phyloP scores from a whole-genome alignment of 1,139 yeast genomes.

The Diutina mesorugosa region DNA sequence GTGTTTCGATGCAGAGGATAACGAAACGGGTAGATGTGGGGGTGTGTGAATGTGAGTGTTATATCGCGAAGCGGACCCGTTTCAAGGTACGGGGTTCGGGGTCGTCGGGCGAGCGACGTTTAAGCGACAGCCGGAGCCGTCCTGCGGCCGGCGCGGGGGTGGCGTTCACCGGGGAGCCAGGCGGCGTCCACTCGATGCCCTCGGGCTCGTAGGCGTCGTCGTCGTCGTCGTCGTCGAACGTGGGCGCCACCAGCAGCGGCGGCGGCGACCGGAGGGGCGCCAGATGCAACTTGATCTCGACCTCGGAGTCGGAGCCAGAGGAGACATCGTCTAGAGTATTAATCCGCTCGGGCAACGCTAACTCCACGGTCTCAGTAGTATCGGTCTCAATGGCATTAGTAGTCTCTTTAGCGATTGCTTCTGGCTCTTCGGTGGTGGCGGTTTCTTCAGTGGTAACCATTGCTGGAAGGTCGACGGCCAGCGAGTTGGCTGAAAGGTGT shows the following conservation, averaged over 20 bases:
- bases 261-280: background rate
- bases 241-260: background rate
- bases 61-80: background rate
- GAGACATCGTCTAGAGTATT: background rate
- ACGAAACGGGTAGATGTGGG: background rate
- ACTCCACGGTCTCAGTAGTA: too few relatives aligned
- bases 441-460: background rate
- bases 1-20: background rate
- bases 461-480: background rate
- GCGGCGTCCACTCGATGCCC: constrained; percentile 1
- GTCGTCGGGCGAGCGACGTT: background rate
- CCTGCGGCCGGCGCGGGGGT: background rate
- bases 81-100: background rate
- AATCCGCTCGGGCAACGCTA: too few relatives aligned
- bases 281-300: background rate
- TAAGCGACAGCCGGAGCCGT: background rate
- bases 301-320: background rate
- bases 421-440: too few relatives aligned
- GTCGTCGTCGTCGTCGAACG: constrained; percentile 1
- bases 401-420: too few relatives aligned
- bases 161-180: background rate
- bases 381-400: too few relatives aligned
- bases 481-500: background rate
- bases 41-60: too few relatives aligned
- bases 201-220: constrained; percentile 1